phyloP scores from a whole-genome alignment of 208 protist genomes.

The Zelonia costaricensis region DNA sequence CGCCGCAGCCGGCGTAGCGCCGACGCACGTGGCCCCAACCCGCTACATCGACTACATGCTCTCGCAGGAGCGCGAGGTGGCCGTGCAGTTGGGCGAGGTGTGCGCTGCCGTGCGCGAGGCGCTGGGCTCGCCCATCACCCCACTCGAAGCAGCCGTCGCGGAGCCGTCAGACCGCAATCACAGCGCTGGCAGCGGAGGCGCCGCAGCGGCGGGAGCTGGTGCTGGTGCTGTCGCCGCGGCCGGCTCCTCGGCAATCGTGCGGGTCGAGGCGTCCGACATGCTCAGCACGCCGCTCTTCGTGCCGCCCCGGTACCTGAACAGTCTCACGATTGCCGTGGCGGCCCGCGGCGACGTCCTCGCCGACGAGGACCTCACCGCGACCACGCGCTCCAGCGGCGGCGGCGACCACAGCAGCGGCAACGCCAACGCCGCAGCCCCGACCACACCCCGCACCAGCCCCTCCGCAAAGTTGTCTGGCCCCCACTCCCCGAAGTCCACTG shows the following conservation, averaged over 20 bases:
- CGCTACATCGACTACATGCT: constrained; percentile 29
- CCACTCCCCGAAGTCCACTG: background rate
- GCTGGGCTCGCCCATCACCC: constrained; percentile 13
- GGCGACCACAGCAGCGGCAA: too few species aligned
- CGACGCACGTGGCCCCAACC: background rate
- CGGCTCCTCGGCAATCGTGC: background rate
- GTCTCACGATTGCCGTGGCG: constrained; percentile 5
- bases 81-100: constrained; percentile 27
- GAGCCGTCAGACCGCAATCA: background rate
- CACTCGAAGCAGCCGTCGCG: background rate
- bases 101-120: constrained; percentile 12
- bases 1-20: background rate
- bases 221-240: background rate
- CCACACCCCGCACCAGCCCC: too few species aligned
- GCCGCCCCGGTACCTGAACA: constrained; percentile 12
- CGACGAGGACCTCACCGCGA: background rate
- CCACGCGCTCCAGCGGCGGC: too few species aligned
- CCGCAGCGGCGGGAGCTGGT: background rate
- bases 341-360: background rate
- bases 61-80: constrained; percentile 29
- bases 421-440: too few species aligned
- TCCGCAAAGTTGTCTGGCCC: background rate
- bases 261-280: constrained; percentile 29
- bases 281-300: constrained; percentile 32
- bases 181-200: background rate